phyloP scores from a whole-genome alignment of 192 early-diverging fungal genomes.

The Borealophlyctis nickersoniae region DNA sequence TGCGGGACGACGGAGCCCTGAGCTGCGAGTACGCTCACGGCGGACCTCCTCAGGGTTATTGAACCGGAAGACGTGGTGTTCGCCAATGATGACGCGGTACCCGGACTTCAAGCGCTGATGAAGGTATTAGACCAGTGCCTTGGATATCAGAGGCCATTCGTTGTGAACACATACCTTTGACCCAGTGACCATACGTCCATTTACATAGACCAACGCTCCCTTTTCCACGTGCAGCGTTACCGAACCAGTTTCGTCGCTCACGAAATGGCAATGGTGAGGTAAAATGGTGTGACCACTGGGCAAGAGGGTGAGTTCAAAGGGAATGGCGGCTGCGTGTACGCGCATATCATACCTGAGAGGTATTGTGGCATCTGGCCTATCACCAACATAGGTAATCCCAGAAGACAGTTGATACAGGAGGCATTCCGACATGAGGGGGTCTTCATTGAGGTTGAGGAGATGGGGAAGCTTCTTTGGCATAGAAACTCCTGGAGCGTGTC shows the following conservation, averaged over 20 bases:
- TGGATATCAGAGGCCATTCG: too few species aligned
- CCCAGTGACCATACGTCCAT: constrained; percentile 62
- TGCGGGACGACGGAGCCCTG: too few species aligned
- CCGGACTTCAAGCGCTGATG: constrained; percentile 68
- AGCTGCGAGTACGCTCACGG: too few species aligned
- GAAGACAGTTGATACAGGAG: constrained; percentile 82
- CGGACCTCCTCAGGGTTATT: constrained; percentile 83
- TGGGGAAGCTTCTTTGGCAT: constrained; percentile 78
- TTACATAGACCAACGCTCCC: constrained; percentile 69
- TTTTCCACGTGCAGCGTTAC: constrained; percentile 62
- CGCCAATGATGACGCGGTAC: constrained; percentile 76
- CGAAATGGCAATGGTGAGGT: constrained; percentile 68
- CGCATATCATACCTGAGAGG: too few species aligned
- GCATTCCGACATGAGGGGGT: constrained; percentile 86
- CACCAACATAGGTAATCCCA: constrained; percentile 69
- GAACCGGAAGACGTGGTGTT: constrained; percentile 79
- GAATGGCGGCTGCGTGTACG: too few species aligned
- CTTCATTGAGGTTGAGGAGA: constrained; percentile 85
- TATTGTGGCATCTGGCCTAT: constrained; percentile 45
- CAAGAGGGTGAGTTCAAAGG: too few species aligned
- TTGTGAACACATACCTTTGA: not conserved
- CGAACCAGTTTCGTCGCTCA: constrained; percentile 44
- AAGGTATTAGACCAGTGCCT: too few species aligned
- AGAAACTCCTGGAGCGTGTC: constrained; percentile 65
- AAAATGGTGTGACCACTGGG: constrained; percentile 60